Evolutionary conservation across 352 stramenopile species (phyloP).

Genomic region (Globisporangium yorkense): DNA sequence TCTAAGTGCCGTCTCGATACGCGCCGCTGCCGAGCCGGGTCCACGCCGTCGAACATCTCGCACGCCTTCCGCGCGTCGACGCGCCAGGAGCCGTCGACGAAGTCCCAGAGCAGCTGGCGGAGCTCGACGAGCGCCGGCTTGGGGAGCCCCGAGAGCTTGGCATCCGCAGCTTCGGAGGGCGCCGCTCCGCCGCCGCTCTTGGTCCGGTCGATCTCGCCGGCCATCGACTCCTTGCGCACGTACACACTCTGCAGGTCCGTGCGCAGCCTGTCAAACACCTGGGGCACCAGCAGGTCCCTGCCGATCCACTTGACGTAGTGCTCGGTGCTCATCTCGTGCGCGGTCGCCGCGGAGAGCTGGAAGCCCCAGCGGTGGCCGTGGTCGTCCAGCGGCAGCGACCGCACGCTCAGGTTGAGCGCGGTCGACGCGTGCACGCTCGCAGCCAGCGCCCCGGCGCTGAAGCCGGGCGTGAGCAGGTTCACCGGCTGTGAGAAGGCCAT

Average conservation of each 20-base stretch:
- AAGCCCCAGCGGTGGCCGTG: constrained; percentile 52
- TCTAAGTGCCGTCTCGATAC: constrained; percentile 37
- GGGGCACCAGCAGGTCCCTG: constrained; percentile 20
- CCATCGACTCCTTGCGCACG: constrained; percentile 34
- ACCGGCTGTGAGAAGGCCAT: constrained; percentile 49
- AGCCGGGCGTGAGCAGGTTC: constrained; percentile 36
- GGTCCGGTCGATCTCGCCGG: constrained; percentile 21
- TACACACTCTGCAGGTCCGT: constrained; percentile 58
- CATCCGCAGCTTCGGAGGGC: neutral
- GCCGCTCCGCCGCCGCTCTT: neutral
- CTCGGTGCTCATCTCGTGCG: constrained; percentile 44
- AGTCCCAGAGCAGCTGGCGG: constrained; percentile 45
- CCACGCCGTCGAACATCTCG: constrained; percentile 25
- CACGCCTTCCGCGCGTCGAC: constrained; percentile 27
- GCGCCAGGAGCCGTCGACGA: constrained; percentile 37
- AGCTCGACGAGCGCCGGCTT: constrained; percentile 26
- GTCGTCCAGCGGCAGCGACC: constrained; percentile 43
- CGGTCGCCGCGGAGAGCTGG: constrained; percentile 28
- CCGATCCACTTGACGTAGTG: constrained; percentile 63
- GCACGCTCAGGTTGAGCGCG: constrained; percentile 28
- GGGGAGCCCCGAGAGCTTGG: constrained; percentile 3
- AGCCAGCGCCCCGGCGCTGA: constrained; percentile 20
- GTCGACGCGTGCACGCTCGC: constrained; percentile 20
- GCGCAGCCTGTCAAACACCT: constrained; percentile 40
- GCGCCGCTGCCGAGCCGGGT: constrained; percentile 16